Conservation (phyloP, 2,329 filamentous ascomycete genomes). For the Colletotrichum endophyticum region DNA sequence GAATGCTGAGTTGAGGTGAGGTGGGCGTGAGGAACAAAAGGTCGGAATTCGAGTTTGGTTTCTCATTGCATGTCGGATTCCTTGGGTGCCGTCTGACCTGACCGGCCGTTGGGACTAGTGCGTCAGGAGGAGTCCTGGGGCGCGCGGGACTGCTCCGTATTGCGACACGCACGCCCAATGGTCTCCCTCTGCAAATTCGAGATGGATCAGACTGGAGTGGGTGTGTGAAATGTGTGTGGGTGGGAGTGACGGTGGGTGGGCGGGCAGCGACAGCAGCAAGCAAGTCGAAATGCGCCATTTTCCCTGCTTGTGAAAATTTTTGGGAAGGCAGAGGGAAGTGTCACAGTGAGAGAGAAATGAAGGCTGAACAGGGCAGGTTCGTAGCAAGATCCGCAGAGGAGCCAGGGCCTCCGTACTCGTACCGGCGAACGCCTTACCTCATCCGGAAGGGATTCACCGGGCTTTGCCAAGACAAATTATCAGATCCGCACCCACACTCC, state of each 20-base stretch:
- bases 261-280: background rate
- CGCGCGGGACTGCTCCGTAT: background rate
- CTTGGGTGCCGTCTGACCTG: background rate
- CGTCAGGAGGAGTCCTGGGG: background rate
- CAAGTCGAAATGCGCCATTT: slow-evolving; percentile 19
- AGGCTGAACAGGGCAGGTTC: background rate
- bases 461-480: slow-evolving; percentile 23
- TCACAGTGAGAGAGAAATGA: background rate
- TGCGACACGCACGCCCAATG: background rate
- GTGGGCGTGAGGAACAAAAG: background rate
- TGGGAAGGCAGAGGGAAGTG: background rate
- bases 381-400: background rate
- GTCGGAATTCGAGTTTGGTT: background rate
- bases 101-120: slow-evolving; percentile 4
- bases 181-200: background rate
- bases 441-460: background rate
- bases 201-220: background rate
- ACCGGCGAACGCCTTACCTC: background rate
- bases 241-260: background rate
- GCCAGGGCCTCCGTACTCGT: background rate
- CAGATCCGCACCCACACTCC: slow-evolving; percentile 21
- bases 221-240: background rate
- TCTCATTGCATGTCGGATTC: background rate
- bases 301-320: background rate
- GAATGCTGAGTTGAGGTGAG: background rate